These are phyloP conservation scores for Jatropha podagrica DNA, from an alignment of 441 rosid species.

Conservation along the genomic window DNA sequence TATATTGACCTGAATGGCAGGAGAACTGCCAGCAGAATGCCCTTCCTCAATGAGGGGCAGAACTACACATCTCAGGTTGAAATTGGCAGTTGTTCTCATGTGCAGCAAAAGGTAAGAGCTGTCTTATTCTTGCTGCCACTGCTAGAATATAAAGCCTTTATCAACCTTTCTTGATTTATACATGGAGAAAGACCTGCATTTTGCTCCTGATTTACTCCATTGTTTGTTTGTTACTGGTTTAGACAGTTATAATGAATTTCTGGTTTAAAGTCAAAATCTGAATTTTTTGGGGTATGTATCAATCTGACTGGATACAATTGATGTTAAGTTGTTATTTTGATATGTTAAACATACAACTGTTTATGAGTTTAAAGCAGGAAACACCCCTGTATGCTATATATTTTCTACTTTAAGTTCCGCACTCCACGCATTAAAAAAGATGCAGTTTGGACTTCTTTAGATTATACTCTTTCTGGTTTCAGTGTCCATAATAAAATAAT, in stretches of 20 bases:
- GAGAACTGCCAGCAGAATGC: slow-evolving; percentile 27
- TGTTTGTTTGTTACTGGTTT: neutral
- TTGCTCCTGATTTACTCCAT: neutral
- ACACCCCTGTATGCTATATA: neutral
- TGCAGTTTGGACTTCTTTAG: neutral
- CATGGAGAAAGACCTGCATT: slow-evolving; percentile 9
- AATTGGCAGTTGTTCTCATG: slow-evolving; percentile 38
- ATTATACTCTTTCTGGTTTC: neutral
- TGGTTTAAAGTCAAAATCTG: neutral
- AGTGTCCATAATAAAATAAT: neutral
- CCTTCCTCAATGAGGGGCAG: slow-evolving; percentile 44
- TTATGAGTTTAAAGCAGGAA: neutral
- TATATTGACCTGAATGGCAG: slow-evolving; percentile 36
- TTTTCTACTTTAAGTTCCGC: neutral
- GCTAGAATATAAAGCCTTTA: neutral
- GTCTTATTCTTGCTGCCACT: slow-evolving; percentile 21
- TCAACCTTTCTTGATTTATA: neutral
- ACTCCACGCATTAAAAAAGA: neutral
- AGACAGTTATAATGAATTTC: neutral
- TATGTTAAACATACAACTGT: neutral
- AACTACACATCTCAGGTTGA: slow-evolving; percentile 36
- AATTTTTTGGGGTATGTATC: neutral
- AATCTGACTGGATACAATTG: neutral
- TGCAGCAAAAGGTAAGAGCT: slow-evolving; percentile 60
- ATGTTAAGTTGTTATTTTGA: neutral